A percentile compares a stretch with the other conserved stretches of the same genome.
phyloP scores from a whole-genome alignment of 257 asterid genomes.

The Verbascum thapsus region DNA sequence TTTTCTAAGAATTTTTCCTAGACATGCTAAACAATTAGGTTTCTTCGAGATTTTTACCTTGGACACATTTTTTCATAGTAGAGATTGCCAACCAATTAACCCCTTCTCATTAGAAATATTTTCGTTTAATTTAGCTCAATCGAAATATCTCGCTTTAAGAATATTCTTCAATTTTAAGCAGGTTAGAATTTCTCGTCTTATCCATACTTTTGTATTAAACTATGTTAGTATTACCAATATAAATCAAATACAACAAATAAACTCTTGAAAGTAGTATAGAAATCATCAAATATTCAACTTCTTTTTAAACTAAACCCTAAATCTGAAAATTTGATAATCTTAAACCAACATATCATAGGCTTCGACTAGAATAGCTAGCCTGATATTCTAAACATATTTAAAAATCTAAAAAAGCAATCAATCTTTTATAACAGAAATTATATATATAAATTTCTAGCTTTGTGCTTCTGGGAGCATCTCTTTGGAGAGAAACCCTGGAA shows the following conservation, averaged over 20 bases:
- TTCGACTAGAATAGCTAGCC: neutral
- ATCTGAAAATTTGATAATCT: neutral
- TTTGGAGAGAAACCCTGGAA: slow-evolving; percentile 3
- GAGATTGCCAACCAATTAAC: too few relatives aligned
- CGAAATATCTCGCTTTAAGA: too few relatives aligned
- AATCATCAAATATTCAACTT: neutral
- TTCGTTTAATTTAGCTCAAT: neutral
- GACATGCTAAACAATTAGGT: too few relatives aligned
- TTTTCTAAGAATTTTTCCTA: too few relatives aligned
- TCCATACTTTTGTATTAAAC: too few relatives aligned
- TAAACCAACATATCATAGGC: neutral
- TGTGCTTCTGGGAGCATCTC: slow-evolving; percentile 32
- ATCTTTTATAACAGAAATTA: slow-evolving; percentile 18
- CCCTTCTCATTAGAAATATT: neutral
- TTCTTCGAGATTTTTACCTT: too few relatives aligned
- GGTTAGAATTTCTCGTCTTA: too few relatives aligned
- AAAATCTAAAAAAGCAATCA: slow-evolving; percentile 19
- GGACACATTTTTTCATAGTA: too few relatives aligned
- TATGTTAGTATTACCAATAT: too few relatives aligned
- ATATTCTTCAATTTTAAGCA: too few relatives aligned
- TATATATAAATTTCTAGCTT: neutral
- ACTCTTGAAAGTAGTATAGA: too few relatives aligned
- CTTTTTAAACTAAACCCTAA: neutral
- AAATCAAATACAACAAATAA: too few relatives aligned
- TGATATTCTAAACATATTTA: neutral